Conservation (phyloP, 2,329 filamentous ascomycete genomes). For the Colletotrichum musae region DNA sequence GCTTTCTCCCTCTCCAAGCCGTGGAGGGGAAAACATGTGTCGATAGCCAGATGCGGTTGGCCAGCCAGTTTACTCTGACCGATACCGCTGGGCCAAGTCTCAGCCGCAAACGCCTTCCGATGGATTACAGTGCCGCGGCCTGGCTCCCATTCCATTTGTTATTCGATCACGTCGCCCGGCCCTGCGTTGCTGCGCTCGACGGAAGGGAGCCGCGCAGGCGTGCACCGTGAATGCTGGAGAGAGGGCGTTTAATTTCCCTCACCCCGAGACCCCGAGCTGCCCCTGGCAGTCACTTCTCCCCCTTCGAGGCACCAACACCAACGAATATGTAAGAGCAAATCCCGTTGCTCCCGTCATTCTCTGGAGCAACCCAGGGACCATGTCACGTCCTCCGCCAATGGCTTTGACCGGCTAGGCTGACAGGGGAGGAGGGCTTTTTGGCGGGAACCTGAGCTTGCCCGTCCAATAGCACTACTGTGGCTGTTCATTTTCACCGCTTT, state of each 20-base stretch:
- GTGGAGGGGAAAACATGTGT: constrained; percentile 14
- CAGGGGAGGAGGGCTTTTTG: constrained; percentile 13
- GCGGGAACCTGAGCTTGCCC: constrained; percentile 17
- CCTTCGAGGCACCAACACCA: constrained; percentile 31
- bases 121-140: constrained; percentile 11
- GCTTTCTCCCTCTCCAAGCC: neutral
- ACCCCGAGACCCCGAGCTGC: constrained; percentile 15
- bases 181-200: constrained; percentile 19
- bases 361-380: constrained; percentile 6
- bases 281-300: constrained; percentile 4
- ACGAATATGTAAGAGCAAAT: constrained; percentile 7
- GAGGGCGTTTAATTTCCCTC: constrained; percentile 32
- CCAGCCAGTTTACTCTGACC: constrained; percentile 13
- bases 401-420: constrained; percentile 23
- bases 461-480: constrained; percentile 35
- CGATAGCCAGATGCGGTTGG: constrained; percentile 15
- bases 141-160: constrained; percentile 12
- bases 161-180: constrained; percentile 8
- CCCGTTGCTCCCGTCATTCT: constrained; percentile 15
- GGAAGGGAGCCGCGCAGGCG: constrained; percentile 31
- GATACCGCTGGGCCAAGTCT: constrained; percentile 17
- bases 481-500: constrained; percentile 38
- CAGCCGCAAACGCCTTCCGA: constrained; percentile 41
- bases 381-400: constrained; percentile 5
- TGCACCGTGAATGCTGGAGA: constrained; percentile 13